Evolutionary conservation across 306 rosid species (phyloP).

Genomic region (Trifolium dubium): DNA sequence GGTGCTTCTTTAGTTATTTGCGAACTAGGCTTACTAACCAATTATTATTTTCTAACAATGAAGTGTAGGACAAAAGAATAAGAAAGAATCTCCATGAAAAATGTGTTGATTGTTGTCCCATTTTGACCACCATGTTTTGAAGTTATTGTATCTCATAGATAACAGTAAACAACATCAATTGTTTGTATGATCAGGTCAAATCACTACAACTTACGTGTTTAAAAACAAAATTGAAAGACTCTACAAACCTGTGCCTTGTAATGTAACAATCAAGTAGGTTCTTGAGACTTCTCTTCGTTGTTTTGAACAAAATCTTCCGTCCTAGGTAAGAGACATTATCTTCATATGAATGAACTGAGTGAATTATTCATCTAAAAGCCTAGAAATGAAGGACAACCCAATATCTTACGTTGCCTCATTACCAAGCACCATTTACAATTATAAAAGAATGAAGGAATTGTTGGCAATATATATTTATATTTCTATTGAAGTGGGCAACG

Average conservation of each 20-base stretch:
- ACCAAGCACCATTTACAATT: conserved; percentile 14
- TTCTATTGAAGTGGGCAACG: background rate
- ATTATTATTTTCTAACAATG: conserved; percentile 20
- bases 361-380: conserved; percentile 26
- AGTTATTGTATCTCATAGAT: conserved; percentile 19
- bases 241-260: conserved; percentile 54
- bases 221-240: conserved; percentile 28
- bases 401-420: conserved; percentile 20
- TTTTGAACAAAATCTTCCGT: conserved; percentile 49
- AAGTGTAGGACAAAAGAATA: conserved; percentile 1
- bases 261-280: conserved; percentile 38
- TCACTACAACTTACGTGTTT: conserved; percentile 8
- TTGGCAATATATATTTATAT: background rate
- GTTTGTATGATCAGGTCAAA: conserved; percentile 20
- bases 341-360: conserved; percentile 26
- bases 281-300: conserved; percentile 45
- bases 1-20: conserved; percentile 22
- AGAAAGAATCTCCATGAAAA: conserved; percentile 2
- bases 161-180: conserved; percentile 4
- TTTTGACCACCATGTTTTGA: conserved; percentile 24
- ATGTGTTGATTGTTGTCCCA: conserved; percentile 21
- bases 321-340: conserved; percentile 50
- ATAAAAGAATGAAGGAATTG: conserved; percentile 15
- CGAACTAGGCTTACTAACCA: conserved; percentile 16
- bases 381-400: conserved; percentile 18